These are phyloP conservation scores for Cyberlindnera amylophila DNA, from an alignment of 805 yeast genomes.

Conservation along the genomic window DNA sequence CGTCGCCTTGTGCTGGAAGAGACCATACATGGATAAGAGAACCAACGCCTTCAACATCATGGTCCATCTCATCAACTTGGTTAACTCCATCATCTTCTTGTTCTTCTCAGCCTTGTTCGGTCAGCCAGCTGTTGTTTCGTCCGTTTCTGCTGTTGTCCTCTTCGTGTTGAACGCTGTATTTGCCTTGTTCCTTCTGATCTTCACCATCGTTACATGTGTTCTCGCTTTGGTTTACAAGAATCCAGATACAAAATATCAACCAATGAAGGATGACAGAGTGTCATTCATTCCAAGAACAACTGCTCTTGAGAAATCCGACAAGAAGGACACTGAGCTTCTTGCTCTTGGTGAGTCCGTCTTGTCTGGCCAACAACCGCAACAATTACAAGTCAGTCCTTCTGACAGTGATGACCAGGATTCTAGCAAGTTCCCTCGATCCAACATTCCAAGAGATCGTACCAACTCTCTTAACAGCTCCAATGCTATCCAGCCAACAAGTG, in stretches of 20 bases:
- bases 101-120: constrained; percentile 83
- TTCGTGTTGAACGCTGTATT: constrained; percentile 87
- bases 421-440: constrained; percentile 15
- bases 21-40: constrained; percentile 93
- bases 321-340: constrained; percentile 28
- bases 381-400: constrained; percentile 15
- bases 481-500: constrained; percentile 25
- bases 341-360: constrained; percentile 29
- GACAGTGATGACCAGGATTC: constrained; percentile 14
- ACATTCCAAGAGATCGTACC: constrained; percentile 20
- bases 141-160: constrained; percentile 86
- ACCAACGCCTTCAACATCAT: constrained; percentile 91
- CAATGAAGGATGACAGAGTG: constrained; percentile 93
- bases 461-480: constrained; percentile 18
- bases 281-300: constrained; percentile 76
- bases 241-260: constrained; percentile 94
- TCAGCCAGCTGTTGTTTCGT: constrained; percentile 84
- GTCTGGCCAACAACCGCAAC: constrained; percentile 28
- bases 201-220: constrained; percentile 84
- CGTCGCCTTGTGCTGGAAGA: constrained; percentile 56
- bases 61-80: constrained; percentile 71
- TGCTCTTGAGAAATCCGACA: constrained; percentile 23
- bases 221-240: constrained; percentile 82
- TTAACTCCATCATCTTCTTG: constrained; percentile 82
- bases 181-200: constrained; percentile 74